Base-by-base conservation (phyloP, 179 eudicot species). In the Nepenthes alata region DNA sequence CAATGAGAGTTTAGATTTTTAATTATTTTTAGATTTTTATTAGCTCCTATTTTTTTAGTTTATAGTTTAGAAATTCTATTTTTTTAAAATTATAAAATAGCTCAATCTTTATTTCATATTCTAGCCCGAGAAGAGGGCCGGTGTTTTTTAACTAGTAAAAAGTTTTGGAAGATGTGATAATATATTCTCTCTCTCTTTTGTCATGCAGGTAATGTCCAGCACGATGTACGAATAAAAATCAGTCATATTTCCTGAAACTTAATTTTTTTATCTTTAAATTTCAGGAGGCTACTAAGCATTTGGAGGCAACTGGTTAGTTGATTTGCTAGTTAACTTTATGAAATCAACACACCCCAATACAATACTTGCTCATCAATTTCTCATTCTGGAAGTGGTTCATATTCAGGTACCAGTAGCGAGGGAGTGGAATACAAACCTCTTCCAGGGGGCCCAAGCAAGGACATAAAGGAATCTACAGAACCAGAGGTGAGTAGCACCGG, bases 391-490 rank as follows among this genome's bases (percentile, higher is more conserved):
- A 34, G 6, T 41, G 14, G 1, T 6, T 34, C 36, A 53, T 60
- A 57, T 60, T 39, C 78, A 85, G 87, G 78, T 66, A 66, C 68
- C 35, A 70, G 55, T 53, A 72, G 71, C 57, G 91, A 63, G 13
- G 85, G 73, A 69, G 80, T 74, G 47, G 95, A 85, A 12, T 90
- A 85, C 67, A 81, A 77, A 78, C 81, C 81, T 45, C 87, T 90
- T 67, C 89, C 89, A n/a, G 84, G 80, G 55, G 88, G 89, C 44
- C 93, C 89, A 34, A 70, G 64, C 74, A 77, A 67, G 14, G 75
- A 25, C 60, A 73, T 6, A 47, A 75, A 75, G 44, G 70, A 54
- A 41, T 41, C 60, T 48, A 59, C 37, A 59, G 85, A 80, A 67
- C 48, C 61, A 57, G 64, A 74, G 71, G 97, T 82, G 59, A 74